Percentiles rank a stretch among this genome's conserved stretches.
Evolutionary conservation across 1,284 basidiomycete genomes (phyloP).

Genomic region (Rhodotorula sp.): DNA sequence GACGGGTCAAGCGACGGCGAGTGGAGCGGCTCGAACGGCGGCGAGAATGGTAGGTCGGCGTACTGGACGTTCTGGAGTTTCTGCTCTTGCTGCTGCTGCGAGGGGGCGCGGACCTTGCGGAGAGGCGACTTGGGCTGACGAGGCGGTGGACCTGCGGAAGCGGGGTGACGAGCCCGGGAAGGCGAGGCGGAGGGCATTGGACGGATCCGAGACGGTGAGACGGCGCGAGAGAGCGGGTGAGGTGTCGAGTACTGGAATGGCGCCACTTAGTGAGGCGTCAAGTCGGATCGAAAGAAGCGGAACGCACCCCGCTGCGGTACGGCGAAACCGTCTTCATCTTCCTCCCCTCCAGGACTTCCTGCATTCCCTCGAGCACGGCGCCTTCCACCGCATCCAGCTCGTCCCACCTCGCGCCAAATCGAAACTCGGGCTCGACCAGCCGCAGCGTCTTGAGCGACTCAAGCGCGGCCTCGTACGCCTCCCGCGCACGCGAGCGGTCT

Average conservation of each 20-base stretch:
- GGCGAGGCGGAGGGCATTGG: too few relatives aligned
- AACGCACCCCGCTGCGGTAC: background rate
- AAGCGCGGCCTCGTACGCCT: slow-evolving; percentile 1
- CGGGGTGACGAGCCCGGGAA: too few relatives aligned
- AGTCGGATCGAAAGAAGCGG: too few relatives aligned
- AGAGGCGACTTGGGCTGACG: too few relatives aligned
- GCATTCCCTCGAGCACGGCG: background rate
- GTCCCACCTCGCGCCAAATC: background rate
- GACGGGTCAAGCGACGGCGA: background rate
- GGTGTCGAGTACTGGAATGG: background rate
- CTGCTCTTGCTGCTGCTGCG: too few relatives aligned
- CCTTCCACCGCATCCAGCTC: slow-evolving; percentile 4
- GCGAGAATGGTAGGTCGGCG: background rate
- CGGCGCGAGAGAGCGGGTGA: background rate
- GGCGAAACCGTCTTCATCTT: background rate
- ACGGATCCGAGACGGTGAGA: too few relatives aligned
- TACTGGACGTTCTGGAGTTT: too few relatives aligned
- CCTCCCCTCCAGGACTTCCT: too few relatives aligned
- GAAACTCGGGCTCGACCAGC: background rate
- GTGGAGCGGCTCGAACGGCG: background rate
- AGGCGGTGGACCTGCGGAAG: too few relatives aligned
- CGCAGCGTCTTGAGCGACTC: background rate
- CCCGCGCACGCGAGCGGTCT: background rate
- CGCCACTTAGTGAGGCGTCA: too few relatives aligned
- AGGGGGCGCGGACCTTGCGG: too few relatives aligned